Base-by-base conservation (phyloP, 768 basidiomycete species). In the Boletus vermiculosoides region DNA sequence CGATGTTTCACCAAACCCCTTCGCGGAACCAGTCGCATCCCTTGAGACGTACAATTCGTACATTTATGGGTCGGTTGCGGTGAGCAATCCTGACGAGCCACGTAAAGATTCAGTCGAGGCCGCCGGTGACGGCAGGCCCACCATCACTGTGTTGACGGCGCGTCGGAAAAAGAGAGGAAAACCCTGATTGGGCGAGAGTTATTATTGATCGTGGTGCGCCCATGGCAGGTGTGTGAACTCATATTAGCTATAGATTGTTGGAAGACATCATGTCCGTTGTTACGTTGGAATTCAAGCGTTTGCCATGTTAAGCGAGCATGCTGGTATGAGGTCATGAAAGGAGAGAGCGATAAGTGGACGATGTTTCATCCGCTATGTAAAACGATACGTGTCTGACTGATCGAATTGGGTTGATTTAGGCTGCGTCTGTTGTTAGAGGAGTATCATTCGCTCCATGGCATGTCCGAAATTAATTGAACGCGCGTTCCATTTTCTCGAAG, bases 1-100 rank as follows among this genome's bases (percentile, higher is more conserved):
- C 12, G 84, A 85, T 42, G 70, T 81, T 28, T 84, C 86, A 47
- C 85, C 86, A 41, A 87, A 86, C 64, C 81, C 83, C 20, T 87
- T 86, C 67, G 78, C 83, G 9, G 87, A 88, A 64, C 85, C 86
- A 8, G 80, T 80, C 50, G 76, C 82, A 36, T 84, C 83, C 34
- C 71, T 79, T 42, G 84, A 84, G 68, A 85, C 82, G 50, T 88
- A 89, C 70, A 55, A 68, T n/a, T 70, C 76, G 49, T 72, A 83
- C 65, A 82, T 90, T 30, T 86, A 84, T 66, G 87, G 87, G 28
- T 66, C 74, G n/a, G 69, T 83, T 45, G 58, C 55, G 42, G 83
- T 87, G 47, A 74, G 75, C 56, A 88, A 88, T 63, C 63, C 75
- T 20, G 68, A 69, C 5, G 66, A 65, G 56, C 63, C 67, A 56